Base-by-base conservation (phyloP, 108 stramenopile species). In the Nannochloropsis gaditana region DNA sequence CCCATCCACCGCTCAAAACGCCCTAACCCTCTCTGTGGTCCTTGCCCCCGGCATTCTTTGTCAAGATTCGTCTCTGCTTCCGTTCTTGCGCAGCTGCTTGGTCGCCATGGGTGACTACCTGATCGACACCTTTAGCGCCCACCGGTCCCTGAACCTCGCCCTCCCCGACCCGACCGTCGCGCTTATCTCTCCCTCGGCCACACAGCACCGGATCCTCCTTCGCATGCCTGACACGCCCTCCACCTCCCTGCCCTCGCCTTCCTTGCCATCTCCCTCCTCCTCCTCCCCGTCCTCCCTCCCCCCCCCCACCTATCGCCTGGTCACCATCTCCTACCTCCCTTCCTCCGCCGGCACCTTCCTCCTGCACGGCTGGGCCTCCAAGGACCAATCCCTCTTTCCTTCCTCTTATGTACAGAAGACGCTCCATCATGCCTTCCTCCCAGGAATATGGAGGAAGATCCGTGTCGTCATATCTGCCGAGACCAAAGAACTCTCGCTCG, bases 371-470 rank as follows among this genome's bases (percentile, higher is more conserved):
- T 73, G 15, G 59, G 59, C 19, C 4, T 15, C 4, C 59, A 73
- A 73, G n/a, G 59, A 73, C 59, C 59, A 73, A 73, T 15, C 59
- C 59, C 59, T 73, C 59, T 73, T 73, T 73, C 59, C 59, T n/a
- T 73, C 59, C 59, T 6, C n/a, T 2, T 73, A 73, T 0, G 3
- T 73, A 4, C 19, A 73, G 19, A 15, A n/a, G 4, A 73, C n/a
- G 4, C 59, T 73, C 59, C 59, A 73, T n/a, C n/a, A 15, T 0
- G 15, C 59, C 8, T 73, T 73, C 59, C 59, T 73, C 15, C 59
- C 59, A 15, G 59, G 59, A 73, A n/a, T n/a, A 73, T 3, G n/a
- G 59, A 15, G 59, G 19, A n/a, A 73, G 8, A n/a, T 73, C 59
- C 59, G 59, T 8, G 15, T 73, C 59, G 2, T 73, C 59, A 73